Percentiles rank a stretch among this genome's conserved stretches.
phyloP scores from a whole-genome alignment of 2,329 filamentous ascomycete genomes.

The Pleurostoma richardsiae region DNA sequence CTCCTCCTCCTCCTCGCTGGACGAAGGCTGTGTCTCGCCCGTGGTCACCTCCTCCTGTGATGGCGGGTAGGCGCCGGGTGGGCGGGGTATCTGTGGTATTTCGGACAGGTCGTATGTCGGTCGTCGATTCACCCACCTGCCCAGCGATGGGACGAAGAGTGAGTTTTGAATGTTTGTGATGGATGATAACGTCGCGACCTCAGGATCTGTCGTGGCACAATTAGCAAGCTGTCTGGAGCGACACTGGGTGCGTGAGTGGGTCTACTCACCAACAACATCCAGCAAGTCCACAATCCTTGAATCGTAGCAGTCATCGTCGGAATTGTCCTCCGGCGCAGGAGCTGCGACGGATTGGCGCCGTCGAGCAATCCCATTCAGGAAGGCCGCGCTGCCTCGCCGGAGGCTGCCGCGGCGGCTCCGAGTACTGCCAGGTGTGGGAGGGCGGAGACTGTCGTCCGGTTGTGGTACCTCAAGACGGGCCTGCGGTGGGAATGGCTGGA shows the following conservation, averaged over 20 bases:
- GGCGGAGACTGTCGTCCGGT: neutral
- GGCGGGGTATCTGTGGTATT: slow-evolving; percentile 17
- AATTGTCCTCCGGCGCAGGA: neutral
- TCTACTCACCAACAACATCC: slow-evolving; percentile 18
- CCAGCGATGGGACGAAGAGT: slow-evolving; percentile 79
- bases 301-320: slow-evolving; percentile 14
- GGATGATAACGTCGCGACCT: slow-evolving; percentile 76
- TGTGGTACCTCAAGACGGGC: neutral
- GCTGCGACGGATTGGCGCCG: neutral
- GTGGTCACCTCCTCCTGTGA: slow-evolving; percentile 10
- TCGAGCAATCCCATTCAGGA: neutral
- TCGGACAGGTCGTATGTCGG: slow-evolving; percentile 72
- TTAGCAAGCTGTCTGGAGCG: slow-evolving; percentile 4
- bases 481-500: neutral
- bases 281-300: slow-evolving; percentile 21
- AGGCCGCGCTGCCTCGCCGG: neutral
- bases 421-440: neutral
- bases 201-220: slow-evolving; percentile 55
- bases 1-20: slow-evolving; percentile 6
- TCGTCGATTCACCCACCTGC: slow-evolving; percentile 66
- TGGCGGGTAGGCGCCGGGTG: slow-evolving; percentile 12
- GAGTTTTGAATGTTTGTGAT: slow-evolving; percentile 89
- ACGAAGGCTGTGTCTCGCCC: neutral
- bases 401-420: no score
- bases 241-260: neutral